Evolutionary conservation across 371 early-diverging fungal species (phyloP).

Genomic region (Saksenaea oblongispora): DNA sequence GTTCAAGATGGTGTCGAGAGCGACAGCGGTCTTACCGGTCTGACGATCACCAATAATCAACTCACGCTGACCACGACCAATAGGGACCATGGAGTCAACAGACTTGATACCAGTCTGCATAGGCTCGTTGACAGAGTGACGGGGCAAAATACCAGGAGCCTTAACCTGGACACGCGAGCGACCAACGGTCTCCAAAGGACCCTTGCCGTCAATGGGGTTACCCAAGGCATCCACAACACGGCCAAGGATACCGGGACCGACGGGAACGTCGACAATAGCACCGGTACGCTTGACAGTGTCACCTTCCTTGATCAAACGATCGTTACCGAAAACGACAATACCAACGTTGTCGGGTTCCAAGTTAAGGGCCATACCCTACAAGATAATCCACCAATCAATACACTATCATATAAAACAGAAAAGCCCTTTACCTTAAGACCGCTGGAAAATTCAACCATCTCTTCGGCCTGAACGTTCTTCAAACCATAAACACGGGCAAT

Average conservation of each 20-base stretch:
- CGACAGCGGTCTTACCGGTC: slow-evolving; percentile 96
- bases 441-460: slow-evolving; percentile 98
- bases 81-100: slow-evolving; percentile 97
- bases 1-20: slow-evolving; percentile 94
- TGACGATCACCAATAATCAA: slow-evolving; percentile 98
- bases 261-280: slow-evolving; percentile 95
- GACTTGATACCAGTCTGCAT: slow-evolving; percentile 98
- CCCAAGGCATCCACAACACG: slow-evolving; percentile 97
- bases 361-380: slow-evolving; percentile 95
- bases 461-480: slow-evolving; percentile 97
- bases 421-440: slow-evolving; percentile 93
- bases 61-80: slow-evolving; percentile 98
- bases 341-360: slow-evolving; percentile 98
- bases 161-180: slow-evolving; percentile 93
- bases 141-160: slow-evolving; percentile 97
- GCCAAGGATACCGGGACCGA: slow-evolving; percentile 89
- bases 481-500: slow-evolving; percentile 98
- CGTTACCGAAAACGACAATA: slow-evolving; percentile 97
- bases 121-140: slow-evolving; percentile 95
- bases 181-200: slow-evolving; percentile 75
- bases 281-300: slow-evolving; percentile 97
- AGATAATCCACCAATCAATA: background rate
- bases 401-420: background rate
- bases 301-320: slow-evolving; percentile 89
- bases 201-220: slow-evolving; percentile 98